Conservation (phyloP, 2,329 filamentous ascomycete genomes). For the Aspergillus fischeri region DNA sequence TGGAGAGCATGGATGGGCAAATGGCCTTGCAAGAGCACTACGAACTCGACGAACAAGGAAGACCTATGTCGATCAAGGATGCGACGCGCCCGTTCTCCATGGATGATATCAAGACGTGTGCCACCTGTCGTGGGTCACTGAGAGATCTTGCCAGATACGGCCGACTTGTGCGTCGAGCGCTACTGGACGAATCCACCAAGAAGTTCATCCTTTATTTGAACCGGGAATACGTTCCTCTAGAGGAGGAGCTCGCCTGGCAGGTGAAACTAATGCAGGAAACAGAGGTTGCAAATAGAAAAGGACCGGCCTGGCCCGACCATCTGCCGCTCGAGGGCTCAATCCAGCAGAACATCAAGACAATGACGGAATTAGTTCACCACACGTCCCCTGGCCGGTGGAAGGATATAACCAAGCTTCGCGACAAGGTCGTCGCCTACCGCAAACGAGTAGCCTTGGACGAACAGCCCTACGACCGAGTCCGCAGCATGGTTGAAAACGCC, state of each 20-base stretch:
- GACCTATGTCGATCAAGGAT: slow-evolving; percentile 19
- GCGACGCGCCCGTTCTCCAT: slow-evolving; percentile 48
- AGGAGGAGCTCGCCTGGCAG: slow-evolving; percentile 24
- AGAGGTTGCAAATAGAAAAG: not conserved
- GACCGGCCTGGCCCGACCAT: not conserved
- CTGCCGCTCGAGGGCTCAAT: slow-evolving; percentile 12
- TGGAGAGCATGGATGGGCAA: slow-evolving; percentile 57
- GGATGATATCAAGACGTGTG: slow-evolving; percentile 51
- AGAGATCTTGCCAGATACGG: slow-evolving; percentile 58
- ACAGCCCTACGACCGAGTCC: slow-evolving; percentile 37
- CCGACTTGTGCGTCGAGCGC: slow-evolving; percentile 55
- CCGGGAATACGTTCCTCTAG: slow-evolving; percentile 39
- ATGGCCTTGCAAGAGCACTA: slow-evolving; percentile 49
- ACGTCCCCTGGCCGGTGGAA: slow-evolving; percentile 21
- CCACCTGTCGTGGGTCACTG: slow-evolving; percentile 57
- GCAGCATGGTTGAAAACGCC: slow-evolving; percentile 31
- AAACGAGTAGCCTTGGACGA: slow-evolving; percentile 32
- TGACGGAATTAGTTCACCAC: slow-evolving; percentile 16
- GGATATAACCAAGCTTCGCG: slow-evolving; percentile 24
- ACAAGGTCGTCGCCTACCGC: slow-evolving; percentile 27
- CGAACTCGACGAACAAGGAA: slow-evolving; percentile 18
- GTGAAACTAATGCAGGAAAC: slow-evolving; percentile 23
- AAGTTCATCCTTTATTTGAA: slow-evolving; percentile 59
- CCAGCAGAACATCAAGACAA: slow-evolving; percentile 22
- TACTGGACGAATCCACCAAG: slow-evolving; percentile 61